Base-by-base conservation (phyloP, 2,329 filamentous ascomycete species). In the Fusarium sp. region DNA sequence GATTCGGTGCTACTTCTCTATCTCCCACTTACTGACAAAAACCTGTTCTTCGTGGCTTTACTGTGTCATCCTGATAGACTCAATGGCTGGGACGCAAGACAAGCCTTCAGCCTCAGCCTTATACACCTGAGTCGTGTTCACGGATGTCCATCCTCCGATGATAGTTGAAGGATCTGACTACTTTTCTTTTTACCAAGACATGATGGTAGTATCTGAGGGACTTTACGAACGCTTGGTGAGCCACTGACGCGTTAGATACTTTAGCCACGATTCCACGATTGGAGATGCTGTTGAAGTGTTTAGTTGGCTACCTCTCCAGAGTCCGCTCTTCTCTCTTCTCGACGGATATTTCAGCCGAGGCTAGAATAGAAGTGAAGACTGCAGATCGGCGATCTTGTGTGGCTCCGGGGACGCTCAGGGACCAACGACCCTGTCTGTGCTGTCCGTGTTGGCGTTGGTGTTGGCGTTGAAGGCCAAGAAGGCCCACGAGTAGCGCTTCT, bases 331-430 rank as follows among this genome's bases (percentile, higher is more conserved):
- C 32, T 35, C 48, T 40, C 48, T 30, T 35, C 32, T 71, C 62
- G 71, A 72, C 70, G 63, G 62, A 63, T 44, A 66, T 71, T 70
- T 74, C 61, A 74, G 71, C 70, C 71, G 68, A 61, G 48, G 17
- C 69, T 65, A 72, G 22, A 40, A 20, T 15, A 44, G 35, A 57
- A 51, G 28, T 32, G 26, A 39, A 55, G 14, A 41, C 28, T 46
- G 32, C 40, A 44, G 66, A 70, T 70, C 67, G 52, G 50, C 56
- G 66, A 70, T 69, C 62, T 67, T 20, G 22, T 55, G 47, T 49
- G 52, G 48, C 54, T 28, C 43, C 45, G 37, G 28, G 41, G 46
- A 24, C 40, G 48, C 40, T 49, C 55, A 67, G 67, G 54, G 41
- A 70, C 63, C 20, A 50, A 50, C 40, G 51, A 41, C 47, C 49